Evolutionary conservation across 495 filamentous ascomycete genomes (phyloP).

Genomic region (Annulohypoxylon stygium): DNA sequence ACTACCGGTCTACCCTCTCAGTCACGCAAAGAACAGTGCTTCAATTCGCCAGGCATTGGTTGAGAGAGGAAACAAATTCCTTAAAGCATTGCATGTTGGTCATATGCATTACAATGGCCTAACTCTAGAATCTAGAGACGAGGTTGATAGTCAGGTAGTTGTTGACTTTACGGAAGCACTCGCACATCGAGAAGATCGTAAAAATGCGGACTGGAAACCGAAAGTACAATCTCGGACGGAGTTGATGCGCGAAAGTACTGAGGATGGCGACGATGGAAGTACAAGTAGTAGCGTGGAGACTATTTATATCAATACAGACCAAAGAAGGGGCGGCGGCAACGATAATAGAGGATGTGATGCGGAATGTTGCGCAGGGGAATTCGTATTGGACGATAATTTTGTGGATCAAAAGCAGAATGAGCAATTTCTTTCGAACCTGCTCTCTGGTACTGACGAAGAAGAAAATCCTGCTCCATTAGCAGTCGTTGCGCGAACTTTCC

Average conservation of each 20-base stretch:
- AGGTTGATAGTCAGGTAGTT: constrained; percentile 61
- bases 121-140: constrained; percentile 33
- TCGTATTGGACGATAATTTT: constrained; percentile 53
- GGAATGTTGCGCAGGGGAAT: too few species aligned
- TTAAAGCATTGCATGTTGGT: not conserved
- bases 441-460: constrained; percentile 27
- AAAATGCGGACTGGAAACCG: constrained; percentile 21
- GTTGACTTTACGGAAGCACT: constrained; percentile 58
- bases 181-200: constrained; percentile 33
- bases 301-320: too few species aligned
- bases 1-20: not conserved
- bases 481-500: constrained; percentile 34
- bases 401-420: constrained; percentile 50
- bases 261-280: not conserved
- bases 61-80: not conserved
- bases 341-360: too few species aligned
- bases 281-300: too few species aligned
- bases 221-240: constrained; percentile 4
- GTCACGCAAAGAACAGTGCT: not conserved
- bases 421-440: constrained; percentile 49
- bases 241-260: not conserved
- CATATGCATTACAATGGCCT: not conserved
- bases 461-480: constrained; percentile 29
- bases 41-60: not conserved
- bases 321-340: too few species aligned